phyloP scores from a whole-genome alignment of 495 filamentous ascomycete genomes.

The Penicillium silybi region DNA sequence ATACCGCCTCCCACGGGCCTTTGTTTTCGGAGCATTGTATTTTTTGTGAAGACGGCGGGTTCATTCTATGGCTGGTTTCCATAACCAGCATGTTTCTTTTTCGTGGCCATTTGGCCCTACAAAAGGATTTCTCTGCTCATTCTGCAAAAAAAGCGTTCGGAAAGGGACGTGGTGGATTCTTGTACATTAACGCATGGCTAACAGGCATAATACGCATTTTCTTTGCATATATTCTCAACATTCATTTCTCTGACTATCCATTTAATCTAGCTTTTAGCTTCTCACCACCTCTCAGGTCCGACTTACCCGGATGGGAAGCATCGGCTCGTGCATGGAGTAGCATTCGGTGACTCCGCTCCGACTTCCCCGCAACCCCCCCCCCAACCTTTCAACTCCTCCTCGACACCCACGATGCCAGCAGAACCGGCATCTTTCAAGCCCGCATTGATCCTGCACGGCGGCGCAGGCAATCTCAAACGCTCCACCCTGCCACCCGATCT shows the following conservation, averaged over 20 bases:
- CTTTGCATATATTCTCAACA: conserved; percentile 10
- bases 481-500: conserved; percentile 58
- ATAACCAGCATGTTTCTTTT: conserved; percentile 17
- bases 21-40: conserved; percentile 29
- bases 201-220: conserved; percentile 36
- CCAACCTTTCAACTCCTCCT: background rate
- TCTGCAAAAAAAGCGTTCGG: conserved; percentile 20
- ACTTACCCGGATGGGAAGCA: background rate
- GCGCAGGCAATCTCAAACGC: conserved; percentile 75
- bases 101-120: conserved; percentile 1
- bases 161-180: conserved; percentile 22
- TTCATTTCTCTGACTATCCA: background rate
- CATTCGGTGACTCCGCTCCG: conserved; percentile 1
- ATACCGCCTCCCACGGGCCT: conserved; percentile 16
- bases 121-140: conserved; percentile 23
- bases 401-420: conserved; percentile 7
- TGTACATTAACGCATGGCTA: conserved; percentile 42
- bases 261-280: background rate
- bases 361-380: conserved; percentile 9
- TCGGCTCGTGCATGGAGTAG: background rate
- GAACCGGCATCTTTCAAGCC: conserved; percentile 43
- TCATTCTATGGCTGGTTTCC: conserved; percentile 23
- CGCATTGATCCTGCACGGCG: conserved; percentile 81
- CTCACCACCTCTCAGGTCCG: background rate
- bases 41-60: conserved; percentile 33